Base-by-base conservation (phyloP, 1,284 basidiomycete species). In the Pseudozyma tsukubaensis region DNA sequence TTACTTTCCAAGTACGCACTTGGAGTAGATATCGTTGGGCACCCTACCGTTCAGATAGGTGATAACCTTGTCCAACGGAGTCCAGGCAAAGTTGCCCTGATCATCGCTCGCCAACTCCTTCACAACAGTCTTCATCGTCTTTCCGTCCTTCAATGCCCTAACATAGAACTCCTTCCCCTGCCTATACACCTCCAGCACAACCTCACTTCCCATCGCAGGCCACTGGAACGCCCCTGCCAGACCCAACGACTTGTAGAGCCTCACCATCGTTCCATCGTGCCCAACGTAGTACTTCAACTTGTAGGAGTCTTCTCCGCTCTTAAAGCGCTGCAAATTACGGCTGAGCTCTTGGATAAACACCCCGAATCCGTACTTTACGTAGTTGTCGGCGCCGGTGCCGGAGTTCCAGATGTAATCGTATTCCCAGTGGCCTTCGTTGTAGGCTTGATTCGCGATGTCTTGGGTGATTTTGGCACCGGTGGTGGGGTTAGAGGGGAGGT, bases 391-490 rank as follows among this genome's bases (percentile, higher is more conserved):
- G 16, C 52, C 49, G 9, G 58, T 29, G 14, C 62, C 63, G n/a
- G 59, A 63, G 60, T 78, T 78, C 75, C 77, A 78, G 58, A 78
- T 78, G 50, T 72, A 78, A 54, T 78, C 67, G 63, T 78, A 78
- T 40, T 78, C 77, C 74, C 70, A 77, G 55, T 75, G 63, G 37
- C 77, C 77, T 44, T 70, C 76, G 36, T 59, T 62, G 53, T 78
- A 79, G 8, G 69, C 72, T 36, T 76, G 64, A 37, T 72, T 55
- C 18, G 76, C 77, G 29, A 62, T 51, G 18, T 71, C 59, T 35
- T 78, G 67, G 12, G 50, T 50, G 48, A 78, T 61, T 19, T 21
- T 54, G 16, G 18, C 21, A 10, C 60, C 63, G 0, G 62, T 72
- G 1, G 49, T 16, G 0, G 72, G 57, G 52, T 74, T 78, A 14